A percentile compares a stretch with the other conserved stretches of the same genome.
These are phyloP conservation scores for Thymus mandschuricus DNA, from an alignment of 257 asterid genomes.

Conservation along the genomic window DNA sequence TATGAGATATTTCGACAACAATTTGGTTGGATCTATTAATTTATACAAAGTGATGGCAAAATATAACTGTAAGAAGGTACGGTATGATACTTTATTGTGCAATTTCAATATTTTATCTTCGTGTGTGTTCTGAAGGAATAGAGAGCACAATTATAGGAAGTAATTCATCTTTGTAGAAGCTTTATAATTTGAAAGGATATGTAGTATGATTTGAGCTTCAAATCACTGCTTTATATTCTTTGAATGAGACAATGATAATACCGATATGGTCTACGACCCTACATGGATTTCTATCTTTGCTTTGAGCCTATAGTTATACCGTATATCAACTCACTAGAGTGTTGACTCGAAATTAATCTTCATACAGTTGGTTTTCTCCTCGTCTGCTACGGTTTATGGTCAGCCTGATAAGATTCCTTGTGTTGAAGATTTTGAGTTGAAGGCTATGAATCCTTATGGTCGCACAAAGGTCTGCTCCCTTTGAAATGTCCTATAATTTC, in stretches of 20 bases:
- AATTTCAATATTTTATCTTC: conserved; percentile 2
- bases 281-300: background rate
- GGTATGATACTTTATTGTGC: conserved; percentile 39
- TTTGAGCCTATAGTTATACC: background rate
- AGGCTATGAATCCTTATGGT: conserved; percentile 97
- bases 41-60: conserved; percentile 76
- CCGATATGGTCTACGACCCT: background rate
- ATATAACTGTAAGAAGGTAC: conserved; percentile 91
- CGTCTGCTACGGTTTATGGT: conserved; percentile 97
- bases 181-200: background rate
- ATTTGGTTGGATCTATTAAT: conserved; percentile 79
- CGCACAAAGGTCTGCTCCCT: conserved; percentile 73
- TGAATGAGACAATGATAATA: background rate
- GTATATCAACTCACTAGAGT: background rate
- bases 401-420: conserved; percentile 92
- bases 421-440: conserved; percentile 73
- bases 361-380: conserved; percentile 87
- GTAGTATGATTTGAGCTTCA: background rate
- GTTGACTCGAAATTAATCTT: conserved; percentile 24
- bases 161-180: background rate
- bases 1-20: conserved; percentile 83
- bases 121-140: background rate
- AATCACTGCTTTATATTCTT: background rate
- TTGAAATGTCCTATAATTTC: background rate
- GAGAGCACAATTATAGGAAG: background rate